phyloP scores from a whole-genome alignment of 768 basidiomycete species.

The Lactarius hatsudake region DNA sequence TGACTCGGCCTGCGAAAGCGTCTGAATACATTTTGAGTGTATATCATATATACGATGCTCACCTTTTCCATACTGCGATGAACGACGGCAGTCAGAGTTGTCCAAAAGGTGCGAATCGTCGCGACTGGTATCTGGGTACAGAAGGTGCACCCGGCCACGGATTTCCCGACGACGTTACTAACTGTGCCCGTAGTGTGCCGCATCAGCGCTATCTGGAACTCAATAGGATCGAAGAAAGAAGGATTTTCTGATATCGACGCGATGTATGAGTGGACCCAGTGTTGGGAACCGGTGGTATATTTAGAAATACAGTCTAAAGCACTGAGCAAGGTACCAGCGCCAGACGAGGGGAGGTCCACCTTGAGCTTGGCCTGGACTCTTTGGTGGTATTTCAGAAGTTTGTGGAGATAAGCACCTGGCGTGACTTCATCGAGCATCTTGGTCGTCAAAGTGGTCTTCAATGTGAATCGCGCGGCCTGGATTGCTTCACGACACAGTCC shows the following conservation, averaged over 20 bases:
- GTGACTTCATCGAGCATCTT: not conserved
- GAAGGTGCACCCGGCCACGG: not conserved
- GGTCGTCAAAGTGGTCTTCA: not conserved
- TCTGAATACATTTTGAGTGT: not conserved
- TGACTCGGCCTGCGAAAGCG: not conserved
- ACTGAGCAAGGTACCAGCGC: not conserved
- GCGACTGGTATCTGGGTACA: not conserved
- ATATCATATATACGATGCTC: not conserved
- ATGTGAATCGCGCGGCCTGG: not conserved
- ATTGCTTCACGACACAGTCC: constrained; percentile 1
- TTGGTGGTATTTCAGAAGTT: constrained; percentile 11
- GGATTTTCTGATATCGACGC: not conserved
- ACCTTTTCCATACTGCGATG: not conserved
- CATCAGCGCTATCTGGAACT: constrained; percentile 1
- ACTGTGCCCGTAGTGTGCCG: not conserved
- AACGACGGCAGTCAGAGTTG: not conserved
- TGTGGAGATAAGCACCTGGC: not conserved
- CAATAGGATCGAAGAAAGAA: not conserved
- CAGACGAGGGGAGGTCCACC: not conserved
- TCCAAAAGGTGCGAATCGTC: not conserved
- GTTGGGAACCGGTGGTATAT: not conserved
- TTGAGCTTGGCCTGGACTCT: not conserved
- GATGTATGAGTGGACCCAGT: constrained; percentile 4
- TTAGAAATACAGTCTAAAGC: not conserved
- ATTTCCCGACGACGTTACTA: not conserved